Percentiles rank a stretch among this genome's conserved stretches.
Conservation (phyloP, 768 basidiomycete species). For the Naganishia vishniacii region DNA sequence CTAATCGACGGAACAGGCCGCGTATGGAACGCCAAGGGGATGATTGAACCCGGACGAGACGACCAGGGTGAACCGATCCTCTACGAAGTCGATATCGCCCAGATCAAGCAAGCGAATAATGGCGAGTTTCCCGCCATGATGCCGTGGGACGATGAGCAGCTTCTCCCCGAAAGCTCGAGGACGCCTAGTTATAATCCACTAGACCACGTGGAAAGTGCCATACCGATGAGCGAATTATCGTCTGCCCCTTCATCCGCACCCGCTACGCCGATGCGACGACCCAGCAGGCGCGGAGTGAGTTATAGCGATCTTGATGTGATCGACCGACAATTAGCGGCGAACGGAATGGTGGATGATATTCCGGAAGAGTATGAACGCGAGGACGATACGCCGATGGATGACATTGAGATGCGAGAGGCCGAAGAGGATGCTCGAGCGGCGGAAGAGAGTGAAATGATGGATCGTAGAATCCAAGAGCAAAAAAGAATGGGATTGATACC, state of each 20-base stretch:
- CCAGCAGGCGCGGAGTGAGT: background rate
- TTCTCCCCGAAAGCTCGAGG: background rate
- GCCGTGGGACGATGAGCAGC: slow-evolving; percentile 20
- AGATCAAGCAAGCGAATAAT: slow-evolving; percentile 21
- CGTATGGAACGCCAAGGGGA: slow-evolving; percentile 25
- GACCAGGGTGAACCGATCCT: slow-evolving; percentile 7
- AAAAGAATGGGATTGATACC: slow-evolving; percentile 4
- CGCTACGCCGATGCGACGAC: background rate
- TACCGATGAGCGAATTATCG: background rate
- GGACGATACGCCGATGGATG: slow-evolving; percentile 21
- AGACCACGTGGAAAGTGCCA: background rate
- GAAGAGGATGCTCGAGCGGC: background rate
- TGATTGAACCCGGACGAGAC: slow-evolving; percentile 27
- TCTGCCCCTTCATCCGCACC: background rate
- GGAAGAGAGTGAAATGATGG: background rate
- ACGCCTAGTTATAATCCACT: slow-evolving; percentile 1
- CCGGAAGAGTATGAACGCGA: background rate
- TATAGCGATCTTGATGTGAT: background rate
- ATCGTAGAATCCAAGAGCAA: background rate
- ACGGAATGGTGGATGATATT: background rate
- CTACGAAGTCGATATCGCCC: slow-evolving; percentile 24
- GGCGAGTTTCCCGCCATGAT: slow-evolving; percentile 19
- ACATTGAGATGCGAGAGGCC: slow-evolving; percentile 12
- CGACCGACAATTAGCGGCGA: background rate
- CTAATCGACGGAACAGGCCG: slow-evolving; percentile 28